Evolutionary conservation across 1,284 basidiomycete genomes (phyloP).

Genomic region (Irpex sp.): DNA sequence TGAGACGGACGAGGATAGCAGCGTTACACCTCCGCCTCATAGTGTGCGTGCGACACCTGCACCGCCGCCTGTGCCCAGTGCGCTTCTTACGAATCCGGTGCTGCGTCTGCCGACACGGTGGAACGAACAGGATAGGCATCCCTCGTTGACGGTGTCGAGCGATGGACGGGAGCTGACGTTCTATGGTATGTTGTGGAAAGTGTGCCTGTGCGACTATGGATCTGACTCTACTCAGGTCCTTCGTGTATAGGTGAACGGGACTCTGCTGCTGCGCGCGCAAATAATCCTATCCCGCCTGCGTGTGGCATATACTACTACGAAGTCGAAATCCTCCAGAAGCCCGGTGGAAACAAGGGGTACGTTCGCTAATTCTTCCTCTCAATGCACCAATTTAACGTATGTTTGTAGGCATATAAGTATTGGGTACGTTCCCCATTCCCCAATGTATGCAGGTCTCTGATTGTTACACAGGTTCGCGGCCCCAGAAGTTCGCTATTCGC

Average conservation of each 20-base stretch:
- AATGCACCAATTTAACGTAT: too few species aligned
- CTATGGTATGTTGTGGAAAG: constrained; percentile 40
- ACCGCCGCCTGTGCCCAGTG: constrained; percentile 18
- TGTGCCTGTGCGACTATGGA: constrained; percentile 2
- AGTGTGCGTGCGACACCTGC: constrained; percentile 29
- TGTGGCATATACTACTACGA: constrained; percentile 93
- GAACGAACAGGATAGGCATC: constrained; percentile 64
- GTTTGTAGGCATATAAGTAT: constrained; percentile 72
- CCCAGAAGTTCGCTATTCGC: constrained; percentile 55
- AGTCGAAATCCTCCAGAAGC: constrained; percentile 71
- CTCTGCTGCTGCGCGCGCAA: constrained; percentile 76
- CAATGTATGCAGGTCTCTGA: constrained; percentile 5
- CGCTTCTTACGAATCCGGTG: constrained; percentile 35
- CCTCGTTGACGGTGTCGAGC: constrained; percentile 54
- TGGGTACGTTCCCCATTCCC: constrained; percentile 37
- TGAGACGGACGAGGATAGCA: constrained; percentile 54
- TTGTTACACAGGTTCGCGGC: constrained; percentile 37
- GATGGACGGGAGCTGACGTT: constrained; percentile 74
- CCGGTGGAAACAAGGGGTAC: constrained; percentile 66
- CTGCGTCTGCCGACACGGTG: constrained; percentile 74
- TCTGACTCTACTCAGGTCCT: constrained; percentile 35
- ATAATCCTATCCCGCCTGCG: constrained; percentile 71
- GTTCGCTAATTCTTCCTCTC: constrained; percentile 17
- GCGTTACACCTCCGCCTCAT: constrained; percentile 57
- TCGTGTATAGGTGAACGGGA: constrained; percentile 68